Percentiles rank a stretch among this genome's conserved stretches.
Evolutionary conservation across 2,329 filamentous ascomycete species (phyloP).

Genomic region (Conoideocrella luteorostrata): DNA sequence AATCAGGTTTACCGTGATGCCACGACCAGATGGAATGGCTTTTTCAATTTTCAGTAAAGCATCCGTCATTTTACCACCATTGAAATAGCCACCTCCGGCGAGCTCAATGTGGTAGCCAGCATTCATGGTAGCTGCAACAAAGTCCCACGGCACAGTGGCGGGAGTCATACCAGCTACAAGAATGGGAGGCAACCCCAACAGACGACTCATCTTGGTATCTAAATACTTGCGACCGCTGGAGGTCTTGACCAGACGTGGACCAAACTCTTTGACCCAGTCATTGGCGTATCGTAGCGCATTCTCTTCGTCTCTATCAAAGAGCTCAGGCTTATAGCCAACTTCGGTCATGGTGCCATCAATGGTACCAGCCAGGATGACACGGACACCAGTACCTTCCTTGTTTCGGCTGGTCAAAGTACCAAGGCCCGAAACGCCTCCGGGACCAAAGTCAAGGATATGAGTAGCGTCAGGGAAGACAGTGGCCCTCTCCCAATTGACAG

Average conservation of each 20-base stretch:
- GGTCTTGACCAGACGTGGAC: slow-evolving; percentile 85
- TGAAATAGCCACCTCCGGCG: slow-evolving; percentile 84
- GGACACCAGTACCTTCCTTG: slow-evolving; percentile 96
- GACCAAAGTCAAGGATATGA: slow-evolving; percentile 93
- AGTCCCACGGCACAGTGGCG: slow-evolving; percentile 82
- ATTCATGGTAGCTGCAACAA: slow-evolving; percentile 87
- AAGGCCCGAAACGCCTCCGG: slow-evolving; percentile 91
- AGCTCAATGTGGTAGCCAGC: slow-evolving; percentile 92
- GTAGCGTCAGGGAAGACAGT: slow-evolving; percentile 87
- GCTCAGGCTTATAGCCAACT: slow-evolving; percentile 94
- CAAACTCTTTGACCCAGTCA: slow-evolving; percentile 97
- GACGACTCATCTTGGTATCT: slow-evolving; percentile 90
- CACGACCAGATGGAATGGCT: slow-evolving; percentile 74
- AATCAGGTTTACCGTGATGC: slow-evolving; percentile 85
- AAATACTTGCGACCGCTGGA: slow-evolving; percentile 85
- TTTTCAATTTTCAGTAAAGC: slow-evolving; percentile 81
- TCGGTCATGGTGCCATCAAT: slow-evolving; percentile 85
- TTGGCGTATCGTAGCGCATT: slow-evolving; percentile 91
- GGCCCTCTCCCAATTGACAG: slow-evolving; percentile 93
- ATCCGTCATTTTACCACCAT: slow-evolving; percentile 72
- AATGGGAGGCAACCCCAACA: slow-evolving; percentile 77
- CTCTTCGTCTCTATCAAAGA: slow-evolving; percentile 94
- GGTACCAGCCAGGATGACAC: slow-evolving; percentile 90
- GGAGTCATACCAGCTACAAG: slow-evolving; percentile 95
- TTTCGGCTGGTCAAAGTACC: slow-evolving; percentile 96